These are phyloP conservation scores for Diaporthe helianthi DNA, from an alignment of 2,329 filamentous ascomycete genomes.

Conservation along the genomic window DNA sequence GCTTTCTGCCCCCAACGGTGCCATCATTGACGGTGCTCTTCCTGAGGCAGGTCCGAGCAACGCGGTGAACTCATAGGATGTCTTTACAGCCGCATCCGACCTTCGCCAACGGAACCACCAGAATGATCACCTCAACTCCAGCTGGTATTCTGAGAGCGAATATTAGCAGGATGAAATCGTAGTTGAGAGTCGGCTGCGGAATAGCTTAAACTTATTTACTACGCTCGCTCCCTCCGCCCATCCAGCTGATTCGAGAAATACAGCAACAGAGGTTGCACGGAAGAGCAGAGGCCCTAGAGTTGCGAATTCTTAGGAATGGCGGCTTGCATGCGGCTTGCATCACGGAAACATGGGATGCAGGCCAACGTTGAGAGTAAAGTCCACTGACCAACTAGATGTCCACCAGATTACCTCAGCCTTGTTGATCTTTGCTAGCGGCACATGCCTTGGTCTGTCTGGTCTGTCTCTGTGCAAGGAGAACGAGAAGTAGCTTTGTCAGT, in stretches of 20 bases:
- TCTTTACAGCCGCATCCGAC: neutral
- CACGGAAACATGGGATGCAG: neutral
- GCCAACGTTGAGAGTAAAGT: neutral
- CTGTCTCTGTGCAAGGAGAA: neutral
- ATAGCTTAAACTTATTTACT: neutral
- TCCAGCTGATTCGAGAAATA: neutral
- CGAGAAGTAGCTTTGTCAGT: neutral
- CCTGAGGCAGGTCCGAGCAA: slow-evolving; percentile 27
- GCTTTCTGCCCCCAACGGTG: slow-evolving; percentile 5
- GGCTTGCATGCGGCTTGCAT: too few species aligned
- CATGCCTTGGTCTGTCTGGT: neutral
- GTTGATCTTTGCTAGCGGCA: neutral
- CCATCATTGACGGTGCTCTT: slow-evolving; percentile 5
- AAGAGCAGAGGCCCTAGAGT: neutral
- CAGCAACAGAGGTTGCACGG: neutral
- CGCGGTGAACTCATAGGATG: slow-evolving; percentile 14
- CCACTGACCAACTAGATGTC: neutral
- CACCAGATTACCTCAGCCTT: neutral
- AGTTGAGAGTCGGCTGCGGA: neutral
- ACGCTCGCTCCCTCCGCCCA: too few species aligned
- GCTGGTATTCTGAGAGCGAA: neutral
- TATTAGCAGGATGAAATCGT: neutral
- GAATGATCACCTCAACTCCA: neutral
- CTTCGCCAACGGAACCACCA: slow-evolving; percentile 2
- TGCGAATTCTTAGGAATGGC: neutral